Conservation (phyloP, 148 eudicot species). For the Suaeda aralocaspica region DNA sequence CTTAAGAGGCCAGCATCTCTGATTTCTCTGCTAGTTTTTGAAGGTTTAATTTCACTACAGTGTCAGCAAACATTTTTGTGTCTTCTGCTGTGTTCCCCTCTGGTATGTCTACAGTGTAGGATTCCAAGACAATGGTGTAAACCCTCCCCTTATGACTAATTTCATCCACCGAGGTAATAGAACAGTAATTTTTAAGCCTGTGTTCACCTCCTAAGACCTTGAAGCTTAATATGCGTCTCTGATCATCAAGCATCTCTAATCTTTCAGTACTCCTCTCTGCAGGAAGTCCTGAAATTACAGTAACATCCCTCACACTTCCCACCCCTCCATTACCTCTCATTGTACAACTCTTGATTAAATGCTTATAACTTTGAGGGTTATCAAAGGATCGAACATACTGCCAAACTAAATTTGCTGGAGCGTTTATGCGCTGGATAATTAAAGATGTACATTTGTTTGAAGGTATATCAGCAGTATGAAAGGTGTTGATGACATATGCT, state of each 20-base stretch:
- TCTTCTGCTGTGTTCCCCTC: constrained; percentile 45
- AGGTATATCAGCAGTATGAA: constrained; percentile 36
- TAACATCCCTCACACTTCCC: constrained; percentile 50
- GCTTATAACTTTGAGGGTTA: constrained; percentile 62
- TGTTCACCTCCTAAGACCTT: constrained; percentile 62
- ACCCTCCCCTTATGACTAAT: constrained; percentile 22
- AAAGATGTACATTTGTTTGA: constrained; percentile 54
- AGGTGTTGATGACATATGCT: constrained; percentile 31
- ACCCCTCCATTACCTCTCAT: constrained; percentile 37
- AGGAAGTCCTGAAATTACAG: constrained; percentile 63
- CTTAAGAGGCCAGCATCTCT: constrained; percentile 18
- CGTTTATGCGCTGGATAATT: constrained; percentile 49
- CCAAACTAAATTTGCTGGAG: constrained; percentile 52
- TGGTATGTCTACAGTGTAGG: constrained; percentile 40
- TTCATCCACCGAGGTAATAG: constrained; percentile 60
- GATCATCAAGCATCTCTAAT: constrained; percentile 61
- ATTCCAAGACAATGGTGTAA: constrained; percentile 39
- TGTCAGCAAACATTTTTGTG: constrained; percentile 47
- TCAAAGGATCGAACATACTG: constrained; percentile 55
- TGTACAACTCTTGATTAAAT: constrained; percentile 62
- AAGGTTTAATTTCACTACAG: constrained; percentile 42
- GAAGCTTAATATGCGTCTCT: constrained; percentile 47
- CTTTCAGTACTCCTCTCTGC: constrained; percentile 69
- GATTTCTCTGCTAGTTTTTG: constrained; percentile 37
- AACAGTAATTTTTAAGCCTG: constrained; percentile 57